These are phyloP conservation scores for Alternaria novae-zelandiae DNA, from an alignment of 2,329 filamentous ascomycete species.

Conservation along the genomic window DNA sequence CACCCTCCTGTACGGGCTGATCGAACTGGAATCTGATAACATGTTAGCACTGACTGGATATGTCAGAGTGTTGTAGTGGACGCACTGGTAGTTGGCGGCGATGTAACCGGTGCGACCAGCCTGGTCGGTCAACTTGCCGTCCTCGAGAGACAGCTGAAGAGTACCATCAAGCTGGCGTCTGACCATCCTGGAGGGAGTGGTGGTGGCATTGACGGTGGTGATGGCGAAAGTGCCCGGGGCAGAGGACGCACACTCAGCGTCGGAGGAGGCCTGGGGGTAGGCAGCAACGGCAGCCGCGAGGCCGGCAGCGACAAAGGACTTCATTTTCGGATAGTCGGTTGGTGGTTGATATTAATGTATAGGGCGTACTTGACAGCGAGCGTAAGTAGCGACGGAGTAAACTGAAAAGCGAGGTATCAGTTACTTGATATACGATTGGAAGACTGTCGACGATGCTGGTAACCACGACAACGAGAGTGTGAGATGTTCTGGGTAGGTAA, in stretches of 20 bases:
- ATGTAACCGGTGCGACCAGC: slow-evolving; percentile 77
- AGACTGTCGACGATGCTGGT: slow-evolving; percentile 18
- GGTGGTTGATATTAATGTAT: slow-evolving; percentile 14
- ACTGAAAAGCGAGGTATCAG: slow-evolving; percentile 51
- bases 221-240: slow-evolving; percentile 66
- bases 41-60: slow-evolving; percentile 7
- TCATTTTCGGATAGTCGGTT: slow-evolving; percentile 32
- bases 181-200: slow-evolving; percentile 27
- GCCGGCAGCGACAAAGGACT: slow-evolving; percentile 38
- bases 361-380: slow-evolving; percentile 18
- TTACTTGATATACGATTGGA: slow-evolving; percentile 18
- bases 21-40: slow-evolving; percentile 51
- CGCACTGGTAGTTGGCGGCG: slow-evolving; percentile 73
- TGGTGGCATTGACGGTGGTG: slow-evolving; percentile 58
- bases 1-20: slow-evolving; percentile 64
- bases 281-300: slow-evolving; percentile 39
- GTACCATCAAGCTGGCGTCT: slow-evolving; percentile 46
- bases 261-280: slow-evolving; percentile 46
- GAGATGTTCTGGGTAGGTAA: slow-evolving; percentile 16
- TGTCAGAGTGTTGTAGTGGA: not conserved
- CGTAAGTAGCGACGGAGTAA: slow-evolving; percentile 29
- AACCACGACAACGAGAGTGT: slow-evolving; percentile 37
- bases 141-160: slow-evolving; percentile 66
- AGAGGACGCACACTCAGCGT: slow-evolving; percentile 60
- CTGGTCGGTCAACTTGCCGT: slow-evolving; percentile 70